Evolutionary conservation across 2,329 filamentous ascomycete species (phyloP).

Genomic region (Fonsecaea nubica): DNA sequence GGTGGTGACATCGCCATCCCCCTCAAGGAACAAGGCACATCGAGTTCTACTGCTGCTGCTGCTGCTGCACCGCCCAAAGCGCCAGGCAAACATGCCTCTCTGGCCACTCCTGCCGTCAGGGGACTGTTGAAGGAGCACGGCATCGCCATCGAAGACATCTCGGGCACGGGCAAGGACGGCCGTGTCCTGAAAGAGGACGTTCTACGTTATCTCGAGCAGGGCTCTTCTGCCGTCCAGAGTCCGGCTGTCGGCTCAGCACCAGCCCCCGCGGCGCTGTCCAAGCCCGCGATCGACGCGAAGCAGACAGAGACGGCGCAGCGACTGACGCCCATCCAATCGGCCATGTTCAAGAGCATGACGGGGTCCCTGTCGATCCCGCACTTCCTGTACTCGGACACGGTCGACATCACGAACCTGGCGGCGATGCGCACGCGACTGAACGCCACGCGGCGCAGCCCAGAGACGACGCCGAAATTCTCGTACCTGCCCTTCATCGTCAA

Average conservation of each 20-base stretch:
- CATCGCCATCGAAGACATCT: conserved; percentile 77
- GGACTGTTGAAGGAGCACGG: conserved; percentile 82
- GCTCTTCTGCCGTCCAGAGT: background rate
- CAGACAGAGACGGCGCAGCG: conserved; percentile 73
- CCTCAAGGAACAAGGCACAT: conserved; percentile 52
- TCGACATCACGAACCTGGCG: conserved; percentile 79
- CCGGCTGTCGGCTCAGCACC: conserved; percentile 41
- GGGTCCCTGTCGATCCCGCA: conserved; percentile 88
- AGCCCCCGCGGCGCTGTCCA: conserved; percentile 44
- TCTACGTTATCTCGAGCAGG: conserved; percentile 68
- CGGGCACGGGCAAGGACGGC: conserved; percentile 88
- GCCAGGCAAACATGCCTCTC: conserved; percentile 66
- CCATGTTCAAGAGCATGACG: conserved; percentile 99
- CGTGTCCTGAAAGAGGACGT: conserved; percentile 93
- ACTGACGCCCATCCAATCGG: conserved; percentile 79
- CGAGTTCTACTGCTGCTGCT: conserved; percentile 1
- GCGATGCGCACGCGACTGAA: conserved; percentile 78
- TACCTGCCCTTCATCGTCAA: conserved; percentile 96
- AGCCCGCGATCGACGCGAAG: conserved; percentile 49
- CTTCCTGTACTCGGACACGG: conserved; percentile 91
- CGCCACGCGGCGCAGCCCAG: conserved; percentile 54
- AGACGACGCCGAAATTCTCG: conserved; percentile 71
- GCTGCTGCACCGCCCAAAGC: conserved; percentile 14
- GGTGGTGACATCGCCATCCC: conserved; percentile 15
- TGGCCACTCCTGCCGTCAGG: conserved; percentile 91